Percentiles rank a stretch among this genome's conserved stretches.
phyloP scores from a whole-genome alignment of 331 rosid genomes.

The Phaseolus coccineus region DNA sequence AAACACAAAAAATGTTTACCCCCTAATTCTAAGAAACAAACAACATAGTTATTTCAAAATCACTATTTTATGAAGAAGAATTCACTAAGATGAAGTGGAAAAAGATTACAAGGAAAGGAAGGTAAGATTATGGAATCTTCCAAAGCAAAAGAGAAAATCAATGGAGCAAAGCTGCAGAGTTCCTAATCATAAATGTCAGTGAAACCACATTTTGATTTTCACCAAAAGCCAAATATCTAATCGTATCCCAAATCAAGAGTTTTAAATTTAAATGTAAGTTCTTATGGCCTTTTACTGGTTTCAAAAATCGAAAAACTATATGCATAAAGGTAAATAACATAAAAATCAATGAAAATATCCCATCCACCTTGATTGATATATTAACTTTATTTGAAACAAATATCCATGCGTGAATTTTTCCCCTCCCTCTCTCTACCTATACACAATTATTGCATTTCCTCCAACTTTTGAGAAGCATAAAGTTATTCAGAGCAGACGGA shows the following conservation, averaged over 20 bases:
- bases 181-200: neutral
- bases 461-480: constrained; percentile 4
- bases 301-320: neutral
- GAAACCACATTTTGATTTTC: neutral
- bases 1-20: neutral
- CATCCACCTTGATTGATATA: constrained; percentile 4
- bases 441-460: constrained; percentile 27
- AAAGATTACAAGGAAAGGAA: constrained; percentile 1
- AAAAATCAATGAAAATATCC: constrained; percentile 19
- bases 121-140: constrained; percentile 4
- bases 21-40: constrained; percentile 30
- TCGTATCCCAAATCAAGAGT: constrained; percentile 17
- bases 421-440: constrained; percentile 9
- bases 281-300: constrained; percentile 25
- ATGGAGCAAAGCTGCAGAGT: neutral
- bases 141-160: constrained; percentile 14
- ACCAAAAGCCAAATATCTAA: constrained; percentile 31
- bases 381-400: constrained; percentile 26
- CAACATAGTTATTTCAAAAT: constrained; percentile 19
- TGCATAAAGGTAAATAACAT: neutral
- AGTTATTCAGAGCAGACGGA: constrained; percentile 22
- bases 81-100: constrained; percentile 14
- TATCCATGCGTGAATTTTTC: constrained; percentile 6
- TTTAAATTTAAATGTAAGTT: constrained; percentile 20
- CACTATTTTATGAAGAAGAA: constrained; percentile 9